Evolutionary conservation across 495 filamentous ascomycete species (phyloP), one percentile per base, ranked within the genome.

Genomic region (Parachaetomium inaequale): DNA sequence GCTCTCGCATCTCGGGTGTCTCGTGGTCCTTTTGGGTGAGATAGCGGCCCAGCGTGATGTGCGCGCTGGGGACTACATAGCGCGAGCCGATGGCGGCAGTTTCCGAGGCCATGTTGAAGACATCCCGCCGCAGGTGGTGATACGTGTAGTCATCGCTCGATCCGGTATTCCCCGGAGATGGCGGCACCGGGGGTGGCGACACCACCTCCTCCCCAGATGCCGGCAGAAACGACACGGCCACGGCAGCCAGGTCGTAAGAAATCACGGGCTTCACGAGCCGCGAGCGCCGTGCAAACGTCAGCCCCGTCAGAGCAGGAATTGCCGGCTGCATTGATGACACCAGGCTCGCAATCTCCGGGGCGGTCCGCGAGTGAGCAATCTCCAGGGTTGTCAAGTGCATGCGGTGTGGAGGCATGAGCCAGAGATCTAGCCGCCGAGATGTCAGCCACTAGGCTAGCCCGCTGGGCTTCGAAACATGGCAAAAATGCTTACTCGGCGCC

Each of bases 381-480:
- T 98, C 93, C 8, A 96, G 79, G 1, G 87, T 85, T 0, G 94
- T 98, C 73, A 96, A 82, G 75, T 97, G 93, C 55, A 96, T 87
- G 63, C 82, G 78, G 53, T 86, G 76, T 7, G 78, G 68, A 8
- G 92, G 91, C 84, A 93, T 92, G 23, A 92, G 79, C 93, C 94
- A 97, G 28, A 97, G 74, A 58, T 81, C 91, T 94, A 31, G 5
- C 26, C 11, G n/a, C 5, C 19, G 15, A 17, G 0, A 17, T 12
- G 45, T 58, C 2, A 52, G 34, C 19, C 26, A 15, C 25, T 46
- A 12, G n/a, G 12, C 36, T 15, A 40, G 12, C 10, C 26, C 36
- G 21, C 10, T 46, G 19, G 36, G 49, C 43, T 52, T 25, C 23
- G 19, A 15, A n/a, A 15, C 0, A 14, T 28, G 54, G 28, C 0